Percentiles rank a stretch among this genome's conserved stretches.
Evolutionary conservation across 495 filamentous ascomycete species (phyloP).

Genomic region (Platismatia glauca): DNA sequence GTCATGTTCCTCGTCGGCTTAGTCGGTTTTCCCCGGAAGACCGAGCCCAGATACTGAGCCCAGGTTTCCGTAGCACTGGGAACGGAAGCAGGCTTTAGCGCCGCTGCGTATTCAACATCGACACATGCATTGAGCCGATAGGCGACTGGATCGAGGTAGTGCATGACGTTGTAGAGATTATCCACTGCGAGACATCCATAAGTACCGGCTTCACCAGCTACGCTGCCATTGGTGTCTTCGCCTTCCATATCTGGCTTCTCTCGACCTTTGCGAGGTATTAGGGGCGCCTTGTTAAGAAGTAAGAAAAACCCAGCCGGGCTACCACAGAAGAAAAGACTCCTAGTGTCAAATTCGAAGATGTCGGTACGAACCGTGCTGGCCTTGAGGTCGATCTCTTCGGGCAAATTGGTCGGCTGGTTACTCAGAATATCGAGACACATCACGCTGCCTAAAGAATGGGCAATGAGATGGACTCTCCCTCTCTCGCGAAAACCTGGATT

Average conservation of each 20-base stretch:
- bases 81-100: conserved; percentile 67
- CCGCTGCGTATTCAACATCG: conserved; percentile 66
- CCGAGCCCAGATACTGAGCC: conserved; percentile 54
- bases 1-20: conserved; percentile 21
- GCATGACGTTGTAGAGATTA: conserved; percentile 92
- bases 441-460: conserved; percentile 85
- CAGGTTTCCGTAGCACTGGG: conserved; percentile 63
- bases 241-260: conserved; percentile 64
- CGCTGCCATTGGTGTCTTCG: conserved; percentile 51
- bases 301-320: conserved; percentile 92
- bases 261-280: conserved; percentile 70
- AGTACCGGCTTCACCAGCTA: conserved; percentile 64
- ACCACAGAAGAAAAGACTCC: conserved; percentile 81
- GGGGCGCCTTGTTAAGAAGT: conserved; percentile 68
- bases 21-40: conserved; percentile 44
- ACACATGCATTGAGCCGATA: conserved; percentile 87
- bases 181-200: conserved; percentile 91
- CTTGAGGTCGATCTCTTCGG: conserved; percentile 43
- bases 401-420: conserved; percentile 66
- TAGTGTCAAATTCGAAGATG: conserved; percentile 85
- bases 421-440: conserved; percentile 90
- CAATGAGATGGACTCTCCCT: conserved; percentile 85
- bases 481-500: conserved; percentile 74
- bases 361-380: conserved; percentile 42
- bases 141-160: conserved; percentile 64